Evolutionary conservation across 2,329 filamentous ascomycete species (phyloP).

Genomic region (Rachicladosporium sp.): DNA sequence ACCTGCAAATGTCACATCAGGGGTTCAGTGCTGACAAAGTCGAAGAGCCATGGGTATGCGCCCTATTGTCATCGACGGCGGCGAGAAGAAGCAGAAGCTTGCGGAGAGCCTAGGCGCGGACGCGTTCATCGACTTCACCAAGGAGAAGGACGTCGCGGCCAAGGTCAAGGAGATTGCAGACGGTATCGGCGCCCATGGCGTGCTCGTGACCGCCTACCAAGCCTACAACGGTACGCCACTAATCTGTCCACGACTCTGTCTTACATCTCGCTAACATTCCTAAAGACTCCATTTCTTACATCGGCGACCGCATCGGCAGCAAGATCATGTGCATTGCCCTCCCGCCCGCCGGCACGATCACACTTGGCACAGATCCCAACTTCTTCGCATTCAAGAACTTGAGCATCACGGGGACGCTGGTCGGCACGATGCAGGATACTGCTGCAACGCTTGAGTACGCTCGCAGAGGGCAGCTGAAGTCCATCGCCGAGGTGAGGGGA

Average conservation of each 20-base stretch:
- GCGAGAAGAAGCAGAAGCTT: constrained; percentile 35
- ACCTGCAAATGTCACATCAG: background rate
- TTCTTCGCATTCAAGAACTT: constrained; percentile 25
- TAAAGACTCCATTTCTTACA: constrained; percentile 31
- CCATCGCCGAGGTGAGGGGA: constrained; percentile 37
- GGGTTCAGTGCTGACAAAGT: background rate
- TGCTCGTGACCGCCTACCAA: constrained; percentile 26
- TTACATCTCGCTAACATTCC: too few species aligned
- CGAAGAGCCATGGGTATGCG: constrained; percentile 42
- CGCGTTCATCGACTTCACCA: constrained; percentile 44
- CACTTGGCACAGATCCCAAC: constrained; percentile 23
- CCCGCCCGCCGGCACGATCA: constrained; percentile 25
- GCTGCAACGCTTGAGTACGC: constrained; percentile 38
- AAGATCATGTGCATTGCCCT: constrained; percentile 39
- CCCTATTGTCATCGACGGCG: constrained; percentile 44
- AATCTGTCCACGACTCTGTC: constrained; percentile 25
- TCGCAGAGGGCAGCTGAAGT: constrained; percentile 36
- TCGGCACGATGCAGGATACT: constrained; percentile 37
- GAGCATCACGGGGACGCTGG: constrained; percentile 27
- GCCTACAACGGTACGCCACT: constrained; percentile 19
- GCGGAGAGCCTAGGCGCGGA: constrained; percentile 41
- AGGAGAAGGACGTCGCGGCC: constrained; percentile 26
- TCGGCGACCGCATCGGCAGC: constrained; percentile 37
- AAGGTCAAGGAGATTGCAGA: constrained; percentile 36
- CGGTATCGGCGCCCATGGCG: constrained; percentile 35